These are phyloP conservation scores for Salix brachista DNA, from an alignment of 345 rosid species.

Conservation along the genomic window DNA sequence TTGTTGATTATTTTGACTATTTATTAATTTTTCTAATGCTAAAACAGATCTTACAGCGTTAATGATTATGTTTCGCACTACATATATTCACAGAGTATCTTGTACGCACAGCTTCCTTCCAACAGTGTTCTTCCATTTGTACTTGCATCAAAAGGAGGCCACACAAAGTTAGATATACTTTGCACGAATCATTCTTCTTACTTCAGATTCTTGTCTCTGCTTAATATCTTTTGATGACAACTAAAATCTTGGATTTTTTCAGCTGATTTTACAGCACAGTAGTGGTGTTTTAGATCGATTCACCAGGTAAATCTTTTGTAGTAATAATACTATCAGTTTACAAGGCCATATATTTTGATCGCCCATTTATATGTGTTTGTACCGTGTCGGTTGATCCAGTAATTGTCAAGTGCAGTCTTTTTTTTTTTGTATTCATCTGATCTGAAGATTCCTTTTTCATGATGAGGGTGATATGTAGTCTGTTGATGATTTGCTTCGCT, in stretches of 20 bases:
- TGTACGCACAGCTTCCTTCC: not conserved
- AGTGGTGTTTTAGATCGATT: not conserved
- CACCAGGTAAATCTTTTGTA: not conserved
- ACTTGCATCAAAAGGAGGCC: not conserved
- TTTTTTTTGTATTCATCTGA: not conserved
- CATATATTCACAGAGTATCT: not conserved
- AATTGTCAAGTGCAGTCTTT: not conserved
- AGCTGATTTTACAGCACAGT: too few relatives aligned
- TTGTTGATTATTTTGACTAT: not conserved
- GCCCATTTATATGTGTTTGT: not conserved
- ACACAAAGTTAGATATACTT: not conserved
- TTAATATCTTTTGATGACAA: too few relatives aligned
- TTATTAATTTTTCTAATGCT: not conserved
- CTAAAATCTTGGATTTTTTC: too few relatives aligned
- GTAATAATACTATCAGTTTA: not conserved
- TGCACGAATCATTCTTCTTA: not conserved
- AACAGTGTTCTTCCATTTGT: not conserved
- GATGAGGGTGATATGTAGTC: not conserved
- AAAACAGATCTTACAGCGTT: not conserved
- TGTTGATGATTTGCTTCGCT: not conserved
- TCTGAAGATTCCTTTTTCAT: not conserved
- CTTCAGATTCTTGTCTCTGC: too few relatives aligned
- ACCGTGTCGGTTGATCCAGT: conserved; percentile 9
- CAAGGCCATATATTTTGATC: not conserved
- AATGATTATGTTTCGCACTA: not conserved